phyloP scores from a whole-genome alignment of 371 early-diverging fungal genomes.

The Zancudomyces culisetae region DNA sequence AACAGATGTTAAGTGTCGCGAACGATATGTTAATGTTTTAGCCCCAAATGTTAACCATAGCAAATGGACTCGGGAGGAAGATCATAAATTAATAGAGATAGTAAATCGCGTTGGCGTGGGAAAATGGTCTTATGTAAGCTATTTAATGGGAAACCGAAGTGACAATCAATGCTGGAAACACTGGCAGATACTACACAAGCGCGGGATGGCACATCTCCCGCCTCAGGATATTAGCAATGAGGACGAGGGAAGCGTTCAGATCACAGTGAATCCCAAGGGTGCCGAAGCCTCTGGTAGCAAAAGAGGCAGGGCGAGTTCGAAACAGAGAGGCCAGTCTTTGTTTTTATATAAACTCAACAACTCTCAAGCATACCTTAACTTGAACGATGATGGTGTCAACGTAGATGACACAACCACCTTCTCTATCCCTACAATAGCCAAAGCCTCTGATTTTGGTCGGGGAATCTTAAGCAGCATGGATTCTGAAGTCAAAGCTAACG shows the following conservation, averaged over 20 bases:
- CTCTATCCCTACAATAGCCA: too few species aligned
- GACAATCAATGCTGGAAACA: conserved; percentile 41
- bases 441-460: too few species aligned
- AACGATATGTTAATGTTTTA: conserved; percentile 56
- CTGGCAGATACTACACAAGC: conserved; percentile 24
- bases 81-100: conserved; percentile 20
- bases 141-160: conserved; percentile 28
- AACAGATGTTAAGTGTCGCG: conserved; percentile 76
- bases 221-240: conserved; percentile 6
- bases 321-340: not conserved
- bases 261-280: not conserved
- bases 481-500: not conserved
- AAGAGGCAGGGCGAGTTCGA: not conserved
- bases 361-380: too few species aligned
- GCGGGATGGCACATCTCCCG: conserved; percentile 7
- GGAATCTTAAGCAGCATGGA: not conserved
- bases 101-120: conserved; percentile 26
- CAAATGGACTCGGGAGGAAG: conserved; percentile 34
- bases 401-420: too few species aligned
- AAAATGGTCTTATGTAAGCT: conserved; percentile 34
- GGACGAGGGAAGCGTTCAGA: conserved; percentile 4
- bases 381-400: too few species aligned
- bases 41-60: conserved; percentile 36
- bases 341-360: not conserved
- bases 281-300: too few species aligned